Base-by-base conservation (phyloP, 192 early-diverging fungal genomes). In the Coemansia biformis region DNA sequence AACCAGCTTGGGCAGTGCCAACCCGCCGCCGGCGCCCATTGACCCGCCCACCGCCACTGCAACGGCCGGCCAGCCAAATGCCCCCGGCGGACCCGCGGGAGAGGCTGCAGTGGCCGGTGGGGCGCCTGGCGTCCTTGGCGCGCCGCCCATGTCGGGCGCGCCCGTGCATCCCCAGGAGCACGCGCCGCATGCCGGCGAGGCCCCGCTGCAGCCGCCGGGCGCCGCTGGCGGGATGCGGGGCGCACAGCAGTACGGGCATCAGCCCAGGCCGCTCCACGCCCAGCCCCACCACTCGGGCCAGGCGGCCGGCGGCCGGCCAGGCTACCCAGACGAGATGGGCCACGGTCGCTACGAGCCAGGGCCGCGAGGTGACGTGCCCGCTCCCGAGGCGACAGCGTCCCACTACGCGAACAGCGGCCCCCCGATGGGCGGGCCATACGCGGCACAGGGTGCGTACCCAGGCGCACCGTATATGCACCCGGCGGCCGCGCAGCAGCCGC, bases 11-110 rank as follows among this genome's bases (percentile, higher is more conserved):
- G 38, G 51, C 23, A 59, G 60, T 24, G 26, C 40, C 14, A 58
- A 50, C 24, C 54, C 58, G 47, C 62, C 63, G 4, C 71, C 71
- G 15, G 34, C 43, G 4, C 72, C 72, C 6, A 58, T 75, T 26
- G 72, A 75, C 18, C 72, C 72, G 5, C 60, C 66, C 0, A 64
- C 61, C 17, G 46, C 48, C 6, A 48, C 65, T 0, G 60, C 56
- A 3, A 28, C 72, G 9, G 46, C 65, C 1, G 61, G 72, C 14
- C 72, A 67, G 39, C 65, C 55, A 10, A 75, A 75, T n/a, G 65
- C 60, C 6, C 63, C 63, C 10, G 70, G 70, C 31, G 70, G 70
- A 15, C 70, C 70, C 12, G 63, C 70, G 13, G 63, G 63, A 38
- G 70, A 74, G 51, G 51, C 63, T 0, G 12, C 55, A 1, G 51